Base-by-base conservation (phyloP, 176 grass and related monocot genomes). In the Aegilops speltoides region DNA sequence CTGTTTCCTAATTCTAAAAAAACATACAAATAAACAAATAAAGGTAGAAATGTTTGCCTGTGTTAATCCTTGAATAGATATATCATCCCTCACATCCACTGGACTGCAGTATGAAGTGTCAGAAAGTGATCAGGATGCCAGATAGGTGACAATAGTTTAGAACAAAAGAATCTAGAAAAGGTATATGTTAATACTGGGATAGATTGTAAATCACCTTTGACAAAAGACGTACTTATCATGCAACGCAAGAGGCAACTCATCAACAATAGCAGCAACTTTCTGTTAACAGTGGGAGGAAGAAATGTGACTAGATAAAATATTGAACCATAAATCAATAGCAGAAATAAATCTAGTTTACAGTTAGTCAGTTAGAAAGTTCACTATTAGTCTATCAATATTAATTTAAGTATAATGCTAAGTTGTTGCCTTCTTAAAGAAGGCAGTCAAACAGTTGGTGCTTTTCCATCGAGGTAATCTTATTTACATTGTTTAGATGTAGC, bases 141-240 rank as follows among this genome's bases (percentile, higher is more conserved):
- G 29, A 68, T 8, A 57, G 22, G 50, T 68, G 11, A 50, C 23
- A 64, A 16, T 7, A 73, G 8, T 28, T 73, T 88, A 16, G 43
- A 78, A 25, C n/a, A 81, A 82, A 33, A 25, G 5, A 54, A 77
- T 50, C 31, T 29, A 77, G 4, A 46, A 26, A 79, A 29, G 40
- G 45, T 22, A 32, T 26, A 68, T 88, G 73, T 29, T 50, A 75
- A 50, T 3, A 50, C 24, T 5, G 62, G 14, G 38, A 63, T 45
- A 72, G 10, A 79, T 77, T 82, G 31, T 68, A 65, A 22, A 25
- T 84, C 84, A 98, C 96, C 96, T 98, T 43, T 88, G 64, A 83
- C 96, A 95, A 86, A 98, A 98, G 76, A 96, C 81, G 61, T 98
- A 98, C 74, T 98, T 98, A 64, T 98, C 91, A 86, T 96, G 89